These are phyloP conservation scores for Pulveroboletus sp. DNA, from an alignment of 1,284 basidiomycete species.

Conservation along the genomic window DNA sequence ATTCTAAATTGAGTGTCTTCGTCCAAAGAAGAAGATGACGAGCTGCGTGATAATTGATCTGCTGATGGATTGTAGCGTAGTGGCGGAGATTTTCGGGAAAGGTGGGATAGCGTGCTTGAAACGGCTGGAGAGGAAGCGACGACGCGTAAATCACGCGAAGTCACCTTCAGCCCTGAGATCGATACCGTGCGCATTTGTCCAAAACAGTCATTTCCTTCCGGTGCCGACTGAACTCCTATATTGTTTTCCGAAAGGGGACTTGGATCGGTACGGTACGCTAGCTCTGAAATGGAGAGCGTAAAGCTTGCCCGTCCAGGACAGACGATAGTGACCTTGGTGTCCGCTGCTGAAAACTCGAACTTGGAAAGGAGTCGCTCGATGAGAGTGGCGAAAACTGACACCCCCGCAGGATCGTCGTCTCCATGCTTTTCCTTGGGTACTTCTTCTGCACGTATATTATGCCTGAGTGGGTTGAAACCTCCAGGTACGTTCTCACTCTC, in stretches of 20 bases:
- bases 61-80: slow-evolving; percentile 32
- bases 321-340: slow-evolving; percentile 65
- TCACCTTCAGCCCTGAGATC: slow-evolving; percentile 48
- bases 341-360: slow-evolving; percentile 73
- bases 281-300: slow-evolving; percentile 53
- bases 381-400: slow-evolving; percentile 81
- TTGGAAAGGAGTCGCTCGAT: slow-evolving; percentile 81
- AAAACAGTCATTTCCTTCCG: not conserved
- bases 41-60: slow-evolving; percentile 38
- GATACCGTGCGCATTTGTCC: slow-evolving; percentile 41
- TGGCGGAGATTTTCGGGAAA: slow-evolving; percentile 16
- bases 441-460: slow-evolving; percentile 35
- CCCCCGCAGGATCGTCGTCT: slow-evolving; percentile 64
- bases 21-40: slow-evolving; percentile 50
- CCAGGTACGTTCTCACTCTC: slow-evolving; percentile 53
- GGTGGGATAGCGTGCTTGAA: slow-evolving; percentile 20
- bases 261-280: slow-evolving; percentile 49
- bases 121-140: slow-evolving; percentile 15
- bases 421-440: slow-evolving; percentile 25
- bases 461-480: slow-evolving; percentile 56
- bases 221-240: slow-evolving; percentile 28
- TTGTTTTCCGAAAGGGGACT: slow-evolving; percentile 10
- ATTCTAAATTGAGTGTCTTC: slow-evolving; percentile 64
- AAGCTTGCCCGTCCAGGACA: slow-evolving; percentile 60
- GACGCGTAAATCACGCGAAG: slow-evolving; percentile 40